A percentile compares a stretch with the other conserved stretches of the same genome.
phyloP scores from a whole-genome alignment of 768 basidiomycete genomes.

The Mycena venus region DNA sequence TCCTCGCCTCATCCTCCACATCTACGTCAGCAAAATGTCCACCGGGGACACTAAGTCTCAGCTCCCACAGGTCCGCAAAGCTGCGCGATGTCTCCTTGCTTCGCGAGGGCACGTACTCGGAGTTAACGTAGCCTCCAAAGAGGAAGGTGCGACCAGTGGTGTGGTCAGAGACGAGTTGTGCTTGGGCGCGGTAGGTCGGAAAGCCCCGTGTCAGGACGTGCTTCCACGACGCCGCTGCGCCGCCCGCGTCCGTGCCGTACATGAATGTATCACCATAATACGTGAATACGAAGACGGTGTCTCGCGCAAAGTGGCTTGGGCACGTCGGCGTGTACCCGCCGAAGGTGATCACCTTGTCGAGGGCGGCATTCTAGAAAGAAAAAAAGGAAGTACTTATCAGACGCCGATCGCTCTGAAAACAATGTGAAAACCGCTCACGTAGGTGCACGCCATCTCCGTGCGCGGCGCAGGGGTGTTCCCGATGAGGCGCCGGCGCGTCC shows the following conservation, averaged over 20 bases:
- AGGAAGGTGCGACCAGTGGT: conserved; percentile 51
- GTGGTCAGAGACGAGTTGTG: conserved; percentile 49
- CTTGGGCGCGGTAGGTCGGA: conserved; percentile 55
- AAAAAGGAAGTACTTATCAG: background rate
- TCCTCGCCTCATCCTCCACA: conserved; percentile 52
- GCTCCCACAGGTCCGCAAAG: conserved; percentile 56
- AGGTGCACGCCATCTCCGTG: conserved; percentile 45
- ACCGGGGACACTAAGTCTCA: conserved; percentile 53
- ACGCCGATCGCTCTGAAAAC: background rate
- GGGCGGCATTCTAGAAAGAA: conserved; percentile 1
- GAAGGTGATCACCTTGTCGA: conserved; percentile 52
- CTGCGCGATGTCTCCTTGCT: conserved; percentile 39
- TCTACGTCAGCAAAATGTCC: conserved; percentile 53
- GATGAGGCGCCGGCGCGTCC: conserved; percentile 44
- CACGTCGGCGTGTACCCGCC: conserved; percentile 54
- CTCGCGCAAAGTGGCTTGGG: conserved; percentile 32
- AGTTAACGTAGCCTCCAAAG: conserved; percentile 57
- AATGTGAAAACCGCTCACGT: conserved; percentile 33
- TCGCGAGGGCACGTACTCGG: conserved; percentile 51
- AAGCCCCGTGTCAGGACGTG: conserved; percentile 58
- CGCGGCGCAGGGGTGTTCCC: conserved; percentile 49
- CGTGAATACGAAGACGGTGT: conserved; percentile 37
- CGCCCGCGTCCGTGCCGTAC: conserved; percentile 29
- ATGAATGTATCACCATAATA: conserved; percentile 60
- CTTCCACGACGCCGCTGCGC: conserved; percentile 44